These are phyloP conservation scores for Trichoderma sp. DNA, from an alignment of 2,329 filamentous ascomycete species.

Conservation along the genomic window DNA sequence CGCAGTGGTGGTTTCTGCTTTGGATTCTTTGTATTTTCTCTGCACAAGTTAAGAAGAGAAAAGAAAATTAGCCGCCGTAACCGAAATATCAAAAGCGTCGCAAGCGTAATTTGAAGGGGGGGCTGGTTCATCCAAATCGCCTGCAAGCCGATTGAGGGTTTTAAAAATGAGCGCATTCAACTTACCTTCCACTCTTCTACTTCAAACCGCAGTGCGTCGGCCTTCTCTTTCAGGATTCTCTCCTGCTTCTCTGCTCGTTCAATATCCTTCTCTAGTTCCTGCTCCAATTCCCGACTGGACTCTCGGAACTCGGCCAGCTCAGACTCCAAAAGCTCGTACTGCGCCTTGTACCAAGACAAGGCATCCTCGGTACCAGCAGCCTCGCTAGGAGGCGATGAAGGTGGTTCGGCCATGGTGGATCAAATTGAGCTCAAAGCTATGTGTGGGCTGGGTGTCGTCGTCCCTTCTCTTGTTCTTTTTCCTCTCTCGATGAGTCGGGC, in stretches of 20 bases:
- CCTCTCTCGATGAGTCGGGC: conserved; percentile 10
- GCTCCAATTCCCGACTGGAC: conserved; percentile 90
- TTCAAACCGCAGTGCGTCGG: conserved; percentile 79
- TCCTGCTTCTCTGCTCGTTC: conserved; percentile 94
- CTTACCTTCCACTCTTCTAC: conserved; percentile 97
- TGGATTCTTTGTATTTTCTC: conserved; percentile 96
- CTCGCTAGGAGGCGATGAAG: conserved; percentile 60
- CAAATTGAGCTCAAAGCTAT: background rate
- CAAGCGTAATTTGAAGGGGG: background rate
- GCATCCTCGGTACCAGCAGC: conserved; percentile 65
- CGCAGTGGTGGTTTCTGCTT: conserved; percentile 77
- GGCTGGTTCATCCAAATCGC: background rate
- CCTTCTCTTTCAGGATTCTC: conserved; percentile 78
- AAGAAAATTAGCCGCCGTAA: conserved; percentile 19
- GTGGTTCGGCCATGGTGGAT: conserved; percentile 53
- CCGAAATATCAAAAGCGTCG: background rate
- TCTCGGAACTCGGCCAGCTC: conserved; percentile 93
- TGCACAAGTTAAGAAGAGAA: conserved; percentile 35
- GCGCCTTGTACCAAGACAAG: conserved; percentile 89
- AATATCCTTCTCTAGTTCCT: conserved; percentile 92
- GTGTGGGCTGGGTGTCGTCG: background rate
- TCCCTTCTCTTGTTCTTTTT: conserved; percentile 11
- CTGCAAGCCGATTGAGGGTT: background rate
- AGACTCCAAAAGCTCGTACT: conserved; percentile 88
- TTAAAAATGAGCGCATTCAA: conserved; percentile 1